Conservation (phyloP, 202 grass and related monocot species). For the Dendrocalamus latiflorus region DNA sequence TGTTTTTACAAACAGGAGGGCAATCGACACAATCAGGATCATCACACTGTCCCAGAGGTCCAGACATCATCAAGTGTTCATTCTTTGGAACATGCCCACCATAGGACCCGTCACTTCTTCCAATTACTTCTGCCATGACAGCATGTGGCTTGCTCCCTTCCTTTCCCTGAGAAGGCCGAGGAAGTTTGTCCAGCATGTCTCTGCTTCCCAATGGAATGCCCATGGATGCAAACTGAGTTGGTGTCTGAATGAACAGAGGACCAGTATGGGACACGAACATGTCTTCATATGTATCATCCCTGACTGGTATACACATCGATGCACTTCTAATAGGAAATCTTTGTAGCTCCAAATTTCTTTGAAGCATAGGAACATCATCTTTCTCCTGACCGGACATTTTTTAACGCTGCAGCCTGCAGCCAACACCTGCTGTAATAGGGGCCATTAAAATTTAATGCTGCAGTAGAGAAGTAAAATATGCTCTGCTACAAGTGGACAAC, state of each 20-base stretch:
- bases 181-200: slow-evolving; percentile 8
- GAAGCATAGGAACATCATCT: slow-evolving; percentile 37
- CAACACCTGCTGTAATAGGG: neutral
- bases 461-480: neutral
- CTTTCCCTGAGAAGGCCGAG: slow-evolving; percentile 6
- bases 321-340: slow-evolving; percentile 44
- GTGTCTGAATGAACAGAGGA: slow-evolving; percentile 21
- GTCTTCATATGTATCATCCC: slow-evolving; percentile 17
- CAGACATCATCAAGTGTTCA: slow-evolving; percentile 49
- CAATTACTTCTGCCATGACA: slow-evolving; percentile 35
- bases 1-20: slow-evolving; percentile 52
- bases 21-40: slow-evolving; percentile 58
- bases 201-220: slow-evolving; percentile 26
- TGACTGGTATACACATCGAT: slow-evolving; percentile 50
- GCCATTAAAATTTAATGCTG: neutral
- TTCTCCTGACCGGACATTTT: slow-evolving; percentile 46
- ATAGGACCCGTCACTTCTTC: slow-evolving; percentile 12
- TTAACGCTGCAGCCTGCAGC: slow-evolving; percentile 19
- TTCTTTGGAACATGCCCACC: slow-evolving; percentile 27
- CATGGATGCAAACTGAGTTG: slow-evolving; percentile 26
- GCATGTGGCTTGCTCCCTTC: slow-evolving; percentile 12
- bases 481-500: neutral
- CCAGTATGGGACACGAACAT: slow-evolving; percentile 35
- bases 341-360: slow-evolving; percentile 36
- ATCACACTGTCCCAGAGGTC: slow-evolving; percentile 50